Base-by-base conservation (phyloP, 176 grass and related monocot species). In the Cenchrus purpureus region DNA sequence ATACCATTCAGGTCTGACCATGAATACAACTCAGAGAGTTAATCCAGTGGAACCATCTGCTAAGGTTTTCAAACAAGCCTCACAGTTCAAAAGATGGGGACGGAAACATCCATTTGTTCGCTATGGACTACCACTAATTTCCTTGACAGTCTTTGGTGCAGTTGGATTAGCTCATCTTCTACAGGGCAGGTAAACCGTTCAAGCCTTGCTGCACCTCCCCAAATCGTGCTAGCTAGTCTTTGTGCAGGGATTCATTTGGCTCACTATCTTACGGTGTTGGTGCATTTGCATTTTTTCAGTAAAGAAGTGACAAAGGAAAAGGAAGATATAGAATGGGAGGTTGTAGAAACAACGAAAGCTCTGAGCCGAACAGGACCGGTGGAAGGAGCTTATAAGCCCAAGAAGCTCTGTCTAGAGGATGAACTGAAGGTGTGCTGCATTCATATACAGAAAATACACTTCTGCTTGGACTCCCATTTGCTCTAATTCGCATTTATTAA, bases 221-320 rank as follows among this genome's bases (percentile, higher is more conserved):
- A 54, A 54, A 14, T 54, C 13, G 3, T 54, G 13, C 0, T 46
- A 53, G 69, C 74, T 28, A 53, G 12, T 62, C 4, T 71, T 29
- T 19, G 58, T 75, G 32, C 65, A 68, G 0, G 7, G 22, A 65
- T 71, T 45, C 9, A 67, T 34, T 58, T 55, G 46, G 46, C 77
- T 82, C 55, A 77, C 8, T 71, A 7, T 89, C 62, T 81, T 55
- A 85, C 50, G 1, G 13, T 77, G 8, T 6, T 19, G 12, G 16
- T 14, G 49, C 31, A 83, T 82, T 80, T 77, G 20, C 46, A 67
- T 44, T 78, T 72, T 64, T 72, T 51, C 89, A 94, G 93, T 64
- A 95, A 98, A 90, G 96, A 98, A 72, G 91, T 98, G 51, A 90
- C 89, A 10, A 95, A 98, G 77, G 91, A 98, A 88, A 98, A 90